Evolutionary conservation across 208 protist genomes (phyloP).

Genomic region (Wallacemonas sp.): DNA sequence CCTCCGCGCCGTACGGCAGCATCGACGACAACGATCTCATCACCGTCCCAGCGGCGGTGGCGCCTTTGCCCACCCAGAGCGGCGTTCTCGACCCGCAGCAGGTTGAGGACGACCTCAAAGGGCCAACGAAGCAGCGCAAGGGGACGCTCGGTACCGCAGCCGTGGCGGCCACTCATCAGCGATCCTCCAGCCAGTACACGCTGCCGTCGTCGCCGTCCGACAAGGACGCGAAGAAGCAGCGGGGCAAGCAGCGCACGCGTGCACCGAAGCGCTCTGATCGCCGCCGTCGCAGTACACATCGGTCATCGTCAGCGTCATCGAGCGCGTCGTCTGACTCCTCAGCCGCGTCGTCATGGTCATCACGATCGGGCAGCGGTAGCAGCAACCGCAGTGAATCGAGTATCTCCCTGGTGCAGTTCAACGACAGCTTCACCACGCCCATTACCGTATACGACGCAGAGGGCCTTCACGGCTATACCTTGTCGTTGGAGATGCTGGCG

Average conservation of each 20-base stretch:
- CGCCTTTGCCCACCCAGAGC: background rate
- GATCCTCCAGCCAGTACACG: too few relatives aligned
- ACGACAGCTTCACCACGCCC: conserved; percentile 65
- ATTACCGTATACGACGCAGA: conserved; percentile 70
- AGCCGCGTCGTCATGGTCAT: background rate
- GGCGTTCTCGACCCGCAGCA: too few relatives aligned
- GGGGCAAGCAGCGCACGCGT: background rate
- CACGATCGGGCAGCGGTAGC: background rate
- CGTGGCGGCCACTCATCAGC: too few relatives aligned
- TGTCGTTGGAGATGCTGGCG: conserved; percentile 66
- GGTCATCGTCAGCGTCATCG: background rate
- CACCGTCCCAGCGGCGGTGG: background rate
- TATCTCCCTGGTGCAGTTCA: conserved; percentile 46
- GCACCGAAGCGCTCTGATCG: background rate
- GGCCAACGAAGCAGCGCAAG: background rate
- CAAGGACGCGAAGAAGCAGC: background rate
- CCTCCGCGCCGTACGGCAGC: conserved; percentile 26
- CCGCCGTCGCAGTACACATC: background rate
- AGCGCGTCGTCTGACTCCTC: conserved; percentile 3
- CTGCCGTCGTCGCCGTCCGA: background rate
- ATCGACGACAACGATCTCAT: conserved; percentile 16
- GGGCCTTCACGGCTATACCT: conserved; percentile 60
- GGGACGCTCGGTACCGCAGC: too few relatives aligned
- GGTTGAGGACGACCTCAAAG: too few relatives aligned
- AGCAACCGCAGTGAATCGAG: background rate